These are phyloP conservation scores for Talaromyces sp. DNA, from an alignment of 2,329 filamentous ascomycete species.

Conservation along the genomic window DNA sequence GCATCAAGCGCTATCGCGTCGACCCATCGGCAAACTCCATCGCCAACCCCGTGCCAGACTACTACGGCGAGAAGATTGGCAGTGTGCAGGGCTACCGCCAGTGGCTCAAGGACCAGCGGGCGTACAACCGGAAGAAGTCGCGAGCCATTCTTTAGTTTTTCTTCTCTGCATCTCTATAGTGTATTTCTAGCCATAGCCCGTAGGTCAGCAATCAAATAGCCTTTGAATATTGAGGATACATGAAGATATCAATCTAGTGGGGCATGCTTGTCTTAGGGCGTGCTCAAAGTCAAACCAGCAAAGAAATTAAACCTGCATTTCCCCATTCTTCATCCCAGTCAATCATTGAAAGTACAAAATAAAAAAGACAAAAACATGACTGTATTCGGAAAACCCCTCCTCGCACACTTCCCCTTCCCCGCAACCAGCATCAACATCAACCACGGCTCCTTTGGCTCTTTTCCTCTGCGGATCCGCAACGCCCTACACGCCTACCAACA, in stretches of 20 bases:
- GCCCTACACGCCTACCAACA: slow-evolving; percentile 61
- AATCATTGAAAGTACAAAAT: neutral
- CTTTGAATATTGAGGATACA: no score
- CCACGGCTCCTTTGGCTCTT: slow-evolving; percentile 67
- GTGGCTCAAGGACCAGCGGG: slow-evolving; percentile 96
- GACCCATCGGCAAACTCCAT: slow-evolving; percentile 86
- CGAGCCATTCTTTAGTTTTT: slow-evolving; percentile 29
- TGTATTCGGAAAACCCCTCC: neutral
- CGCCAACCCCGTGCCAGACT: slow-evolving; percentile 91
- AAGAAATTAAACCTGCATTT: neutral
- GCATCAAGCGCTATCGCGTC: slow-evolving; percentile 87
- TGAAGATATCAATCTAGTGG: no score
- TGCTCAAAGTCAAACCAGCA: neutral
- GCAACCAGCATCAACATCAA: slow-evolving; percentile 6
- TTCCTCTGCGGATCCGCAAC: slow-evolving; percentile 58
- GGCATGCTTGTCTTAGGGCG: neutral
- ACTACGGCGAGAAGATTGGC: slow-evolving; percentile 97
- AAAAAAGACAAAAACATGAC: neutral
- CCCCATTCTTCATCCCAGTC: neutral
- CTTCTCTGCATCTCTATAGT: no score
- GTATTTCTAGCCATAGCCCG: no score
- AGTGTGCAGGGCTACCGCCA: slow-evolving; percentile 86
- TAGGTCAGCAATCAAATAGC: no score
- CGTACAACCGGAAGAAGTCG: slow-evolving; percentile 84
- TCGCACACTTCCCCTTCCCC: slow-evolving; percentile 40